A percentile compares a stretch with the other conserved stretches of the same genome.
phyloP scores from a whole-genome alignment of 176 grass and related monocot species.

The Ensete ventricosum region DNA sequence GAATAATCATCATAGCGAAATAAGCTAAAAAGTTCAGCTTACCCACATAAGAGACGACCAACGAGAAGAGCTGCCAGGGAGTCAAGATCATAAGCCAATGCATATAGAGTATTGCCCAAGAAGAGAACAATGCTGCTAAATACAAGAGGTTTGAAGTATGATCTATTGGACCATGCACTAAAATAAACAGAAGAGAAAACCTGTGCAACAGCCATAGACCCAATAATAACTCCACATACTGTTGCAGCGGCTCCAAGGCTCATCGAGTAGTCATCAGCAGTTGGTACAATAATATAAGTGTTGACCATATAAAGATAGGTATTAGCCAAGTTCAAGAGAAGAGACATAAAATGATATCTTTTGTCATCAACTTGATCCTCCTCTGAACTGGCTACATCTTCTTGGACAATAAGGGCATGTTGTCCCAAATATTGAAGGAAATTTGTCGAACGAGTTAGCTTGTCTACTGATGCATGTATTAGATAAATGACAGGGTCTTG shows the following conservation, averaged over 20 bases:
- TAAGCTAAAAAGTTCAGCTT: neutral
- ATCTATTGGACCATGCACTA: constrained; percentile 25
- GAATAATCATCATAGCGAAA: neutral
- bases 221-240: constrained; percentile 22
- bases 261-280: constrained; percentile 21
- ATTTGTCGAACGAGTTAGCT: constrained; percentile 15
- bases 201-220: constrained; percentile 23
- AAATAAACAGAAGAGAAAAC: constrained; percentile 24
- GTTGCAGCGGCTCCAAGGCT: constrained; percentile 21
- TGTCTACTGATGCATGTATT: constrained; percentile 19
- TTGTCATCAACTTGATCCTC: constrained; percentile 5
- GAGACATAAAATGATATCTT: constrained; percentile 23
- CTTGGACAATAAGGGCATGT: constrained; percentile 19
- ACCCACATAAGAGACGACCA: constrained; percentile 21
- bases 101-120: constrained; percentile 17
- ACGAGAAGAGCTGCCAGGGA: constrained; percentile 9
- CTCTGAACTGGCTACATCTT: constrained; percentile 4
- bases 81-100: constrained; percentile 15
- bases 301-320: constrained; percentile 23
- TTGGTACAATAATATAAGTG: constrained; percentile 20
- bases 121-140: constrained; percentile 22
- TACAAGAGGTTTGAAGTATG: constrained; percentile 17
- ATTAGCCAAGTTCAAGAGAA: constrained; percentile 17
- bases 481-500: constrained; percentile 15
- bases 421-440: constrained; percentile 21